phyloP scores from a whole-genome alignment of 345 rosid genomes.

The Dipteronia sinensis region DNA sequence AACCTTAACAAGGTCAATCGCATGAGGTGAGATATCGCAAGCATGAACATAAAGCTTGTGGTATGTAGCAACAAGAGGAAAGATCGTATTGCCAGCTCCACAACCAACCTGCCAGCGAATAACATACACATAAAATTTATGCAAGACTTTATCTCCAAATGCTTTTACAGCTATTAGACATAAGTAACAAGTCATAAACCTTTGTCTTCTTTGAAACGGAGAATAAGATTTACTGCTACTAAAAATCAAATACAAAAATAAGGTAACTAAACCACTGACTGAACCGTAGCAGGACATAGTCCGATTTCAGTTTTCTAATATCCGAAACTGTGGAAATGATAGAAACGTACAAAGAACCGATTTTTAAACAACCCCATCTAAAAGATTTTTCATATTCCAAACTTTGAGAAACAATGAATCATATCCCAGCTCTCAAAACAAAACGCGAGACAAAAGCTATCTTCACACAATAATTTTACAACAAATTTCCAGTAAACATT shows the following conservation, averaged over 20 bases:
- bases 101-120: slow-evolving; percentile 50
- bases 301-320: background rate
- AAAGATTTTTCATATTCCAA: background rate
- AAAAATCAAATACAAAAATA: background rate
- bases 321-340: background rate
- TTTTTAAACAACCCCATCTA: background rate
- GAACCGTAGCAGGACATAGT: too few species aligned
- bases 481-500: too few species aligned
- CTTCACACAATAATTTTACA: too few species aligned
- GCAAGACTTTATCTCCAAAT: background rate
- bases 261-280: background rate
- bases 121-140: background rate
- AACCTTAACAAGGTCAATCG: slow-evolving; percentile 54
- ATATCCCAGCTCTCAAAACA: background rate
- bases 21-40: slow-evolving; percentile 54
- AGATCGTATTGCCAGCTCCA: slow-evolving; percentile 63
- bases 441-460: background rate
- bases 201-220: background rate
- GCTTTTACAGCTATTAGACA: background rate
- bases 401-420: background rate
- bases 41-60: slow-evolving; percentile 51
- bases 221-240: background rate
- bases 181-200: background rate
- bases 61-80: slow-evolving; percentile 53
- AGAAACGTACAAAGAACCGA: background rate